Percentiles rank a stretch among this genome's conserved stretches.
Conservation (phyloP, 2,329 filamentous ascomycete species). For the Fusarium annulatum region DNA sequence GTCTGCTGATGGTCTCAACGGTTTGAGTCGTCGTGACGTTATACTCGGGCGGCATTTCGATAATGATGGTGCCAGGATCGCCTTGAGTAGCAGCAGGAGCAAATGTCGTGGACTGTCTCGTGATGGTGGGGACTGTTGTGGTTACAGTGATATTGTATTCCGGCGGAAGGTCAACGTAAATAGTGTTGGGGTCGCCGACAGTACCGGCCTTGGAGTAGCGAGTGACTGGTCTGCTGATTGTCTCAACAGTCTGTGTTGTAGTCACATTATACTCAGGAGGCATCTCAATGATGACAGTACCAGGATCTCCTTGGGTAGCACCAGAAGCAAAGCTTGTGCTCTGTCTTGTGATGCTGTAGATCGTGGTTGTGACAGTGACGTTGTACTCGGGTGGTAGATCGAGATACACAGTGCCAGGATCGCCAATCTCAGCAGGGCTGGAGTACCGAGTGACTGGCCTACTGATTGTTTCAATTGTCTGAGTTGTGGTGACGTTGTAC, state of each 20-base stretch:
- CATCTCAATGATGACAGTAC: slow-evolving; percentile 8
- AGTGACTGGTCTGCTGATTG: slow-evolving; percentile 10
- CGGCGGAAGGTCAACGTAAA: slow-evolving; percentile 18
- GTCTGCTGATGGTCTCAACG: slow-evolving; percentile 8
- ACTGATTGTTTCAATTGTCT: slow-evolving; percentile 12
- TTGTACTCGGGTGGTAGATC: slow-evolving; percentile 24
- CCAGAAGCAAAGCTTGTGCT: slow-evolving; percentile 5
- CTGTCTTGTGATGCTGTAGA: slow-evolving; percentile 6
- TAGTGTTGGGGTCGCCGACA: slow-evolving; percentile 12
- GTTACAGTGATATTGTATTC: slow-evolving; percentile 18
- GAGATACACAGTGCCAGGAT: slow-evolving; percentile 18
- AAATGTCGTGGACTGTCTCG: slow-evolving; percentile 4
- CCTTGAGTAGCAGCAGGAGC: slow-evolving; percentile 12
- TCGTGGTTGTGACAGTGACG: slow-evolving; percentile 20
- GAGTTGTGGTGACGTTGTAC: slow-evolving; percentile 18
- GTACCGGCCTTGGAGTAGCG: slow-evolving; percentile 3
- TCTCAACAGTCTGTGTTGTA: slow-evolving; percentile 12
- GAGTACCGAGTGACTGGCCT: slow-evolving; percentile 13
- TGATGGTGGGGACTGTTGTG: slow-evolving; percentile 7
- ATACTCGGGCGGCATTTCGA: slow-evolving; percentile 13
- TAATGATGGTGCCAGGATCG: slow-evolving; percentile 16
- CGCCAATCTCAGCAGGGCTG: slow-evolving; percentile 5
- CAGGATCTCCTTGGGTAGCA: slow-evolving; percentile 16
- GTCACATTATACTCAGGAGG: slow-evolving; percentile 11
- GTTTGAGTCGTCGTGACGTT: slow-evolving; percentile 24